These are phyloP conservation scores for Plasmodium gallinaceum DNA, from an alignment of 169 alveolate genomes.

Conservation along the genomic window DNA sequence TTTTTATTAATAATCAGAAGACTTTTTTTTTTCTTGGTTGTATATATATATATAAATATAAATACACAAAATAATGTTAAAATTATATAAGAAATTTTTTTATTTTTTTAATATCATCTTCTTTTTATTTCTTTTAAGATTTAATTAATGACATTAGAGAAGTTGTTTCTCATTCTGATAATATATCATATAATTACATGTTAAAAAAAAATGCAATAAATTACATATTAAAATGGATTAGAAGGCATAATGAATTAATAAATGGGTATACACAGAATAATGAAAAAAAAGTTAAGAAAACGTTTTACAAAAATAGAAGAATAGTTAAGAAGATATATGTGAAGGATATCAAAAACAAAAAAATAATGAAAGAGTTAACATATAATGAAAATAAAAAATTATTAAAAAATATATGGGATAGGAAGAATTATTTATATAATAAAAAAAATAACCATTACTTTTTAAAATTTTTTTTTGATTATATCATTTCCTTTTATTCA, in stretches of 20 bases:
- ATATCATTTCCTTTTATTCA: slow-evolving; percentile 20
- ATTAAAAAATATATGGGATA: slow-evolving; percentile 11
- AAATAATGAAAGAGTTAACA: slow-evolving; percentile 2
- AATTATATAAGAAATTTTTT: too few relatives aligned
- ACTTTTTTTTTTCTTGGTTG: background rate
- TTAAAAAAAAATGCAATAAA: slow-evolving; percentile 17
- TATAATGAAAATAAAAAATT: slow-evolving; percentile 19
- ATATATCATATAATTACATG: background rate
- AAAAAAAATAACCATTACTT: slow-evolving; percentile 9
- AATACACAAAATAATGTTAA: too few relatives aligned
- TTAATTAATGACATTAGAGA: background rate
- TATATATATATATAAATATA: too few relatives aligned
- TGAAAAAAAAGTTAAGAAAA: slow-evolving; percentile 21
- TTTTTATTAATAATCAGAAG: too few relatives aligned
- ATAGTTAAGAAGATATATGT: background rate
- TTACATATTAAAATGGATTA: slow-evolving; percentile 1
- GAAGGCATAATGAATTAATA: slow-evolving; percentile 6
- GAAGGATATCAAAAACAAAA: slow-evolving; percentile 15
- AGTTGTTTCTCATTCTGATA: background rate
- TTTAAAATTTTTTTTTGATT: slow-evolving; percentile 18
- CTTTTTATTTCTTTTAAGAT: slow-evolving; percentile 3
- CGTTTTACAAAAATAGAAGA: slow-evolving; percentile 18
- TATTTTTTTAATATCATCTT: too few relatives aligned
- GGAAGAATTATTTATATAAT: slow-evolving; percentile 16
- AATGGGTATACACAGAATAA: slow-evolving; percentile 1